These are phyloP conservation scores for Starmerella bombicola DNA, from an alignment of 805 yeast species.

Conservation along the genomic window DNA sequence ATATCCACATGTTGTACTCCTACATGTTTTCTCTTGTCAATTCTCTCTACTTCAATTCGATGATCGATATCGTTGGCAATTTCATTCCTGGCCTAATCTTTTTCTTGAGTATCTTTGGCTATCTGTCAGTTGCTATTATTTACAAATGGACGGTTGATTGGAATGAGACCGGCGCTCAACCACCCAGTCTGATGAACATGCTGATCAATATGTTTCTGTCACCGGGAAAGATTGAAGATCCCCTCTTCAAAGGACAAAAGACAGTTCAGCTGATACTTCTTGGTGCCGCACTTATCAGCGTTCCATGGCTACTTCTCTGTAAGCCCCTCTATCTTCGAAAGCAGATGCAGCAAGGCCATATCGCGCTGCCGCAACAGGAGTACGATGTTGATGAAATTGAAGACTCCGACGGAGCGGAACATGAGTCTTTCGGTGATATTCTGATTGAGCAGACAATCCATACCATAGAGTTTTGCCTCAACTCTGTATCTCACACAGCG, in stretches of 20 bases:
- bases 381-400: constrained; percentile 32
- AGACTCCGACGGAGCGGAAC: constrained; percentile 31
- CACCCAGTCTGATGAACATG: constrained; percentile 92
- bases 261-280: constrained; percentile 60
- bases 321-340: constrained; percentile 66
- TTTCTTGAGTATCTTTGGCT: constrained; percentile 95
- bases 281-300: constrained; percentile 69
- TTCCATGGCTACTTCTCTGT: constrained; percentile 77
- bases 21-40: constrained; percentile 75
- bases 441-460: constrained; percentile 96
- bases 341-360: constrained; percentile 34
- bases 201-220: constrained; percentile 88
- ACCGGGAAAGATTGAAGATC: constrained; percentile 79
- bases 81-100: constrained; percentile 87
- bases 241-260: constrained; percentile 68
- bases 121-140: constrained; percentile 68
- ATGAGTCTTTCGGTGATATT: constrained; percentile 74
- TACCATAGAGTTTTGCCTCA: constrained; percentile 92
- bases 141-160: constrained; percentile 95
- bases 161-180: constrained; percentile 60
- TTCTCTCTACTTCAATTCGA: constrained; percentile 51
- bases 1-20: constrained; percentile 85
- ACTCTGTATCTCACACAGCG: constrained; percentile 97
- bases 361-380: constrained; percentile 19
- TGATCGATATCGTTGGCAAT: constrained; percentile 78